A percentile compares a stretch with the other conserved stretches of the same genome.
phyloP scores from a whole-genome alignment of 257 asterid species.

The Ocimum tenuiflorum region DNA sequence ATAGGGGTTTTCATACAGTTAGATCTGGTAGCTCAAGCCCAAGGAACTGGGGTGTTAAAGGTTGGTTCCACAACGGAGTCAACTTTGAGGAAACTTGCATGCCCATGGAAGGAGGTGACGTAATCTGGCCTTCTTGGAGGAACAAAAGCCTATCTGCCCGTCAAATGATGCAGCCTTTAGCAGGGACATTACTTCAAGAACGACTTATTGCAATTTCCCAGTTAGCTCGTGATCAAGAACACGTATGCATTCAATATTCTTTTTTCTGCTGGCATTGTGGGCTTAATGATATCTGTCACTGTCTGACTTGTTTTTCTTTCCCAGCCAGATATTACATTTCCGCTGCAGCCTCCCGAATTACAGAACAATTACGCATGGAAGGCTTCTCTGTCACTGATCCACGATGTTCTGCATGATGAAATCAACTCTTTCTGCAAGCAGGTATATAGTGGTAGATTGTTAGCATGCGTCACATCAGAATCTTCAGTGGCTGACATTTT shows the following conservation, averaged over 20 bases:
- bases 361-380: conserved; percentile 45
- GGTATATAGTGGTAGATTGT: conserved; percentile 38
- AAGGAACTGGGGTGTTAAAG: conserved; percentile 97
- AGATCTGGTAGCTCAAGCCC: conserved; percentile 99
- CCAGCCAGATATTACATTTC: conserved; percentile 96
- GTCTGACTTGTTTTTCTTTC: conserved; percentile 23
- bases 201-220: conserved; percentile 91
- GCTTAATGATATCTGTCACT: conserved; percentile 8
- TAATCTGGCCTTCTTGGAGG: conserved; percentile 98
- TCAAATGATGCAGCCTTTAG: conserved; percentile 82
- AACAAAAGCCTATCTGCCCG: conserved; percentile 73
- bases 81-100: conserved; percentile 79
- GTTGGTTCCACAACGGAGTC: conserved; percentile 92
- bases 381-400: conserved; percentile 56
- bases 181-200: conserved; percentile 90
- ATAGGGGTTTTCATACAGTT: conserved; percentile 85
- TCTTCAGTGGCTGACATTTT: conserved; percentile 12
- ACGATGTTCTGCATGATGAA: conserved; percentile 73
- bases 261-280: conserved; percentile 9
- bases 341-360: conserved; percentile 78
- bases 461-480: neutral
- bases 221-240: conserved; percentile 93
- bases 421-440: conserved; percentile 83
- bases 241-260: conserved; percentile 36
- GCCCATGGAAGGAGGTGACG: conserved; percentile 83